Conservation (phyloP, 2,329 filamentous ascomycete species). For the Xylaria arbuscula region DNA sequence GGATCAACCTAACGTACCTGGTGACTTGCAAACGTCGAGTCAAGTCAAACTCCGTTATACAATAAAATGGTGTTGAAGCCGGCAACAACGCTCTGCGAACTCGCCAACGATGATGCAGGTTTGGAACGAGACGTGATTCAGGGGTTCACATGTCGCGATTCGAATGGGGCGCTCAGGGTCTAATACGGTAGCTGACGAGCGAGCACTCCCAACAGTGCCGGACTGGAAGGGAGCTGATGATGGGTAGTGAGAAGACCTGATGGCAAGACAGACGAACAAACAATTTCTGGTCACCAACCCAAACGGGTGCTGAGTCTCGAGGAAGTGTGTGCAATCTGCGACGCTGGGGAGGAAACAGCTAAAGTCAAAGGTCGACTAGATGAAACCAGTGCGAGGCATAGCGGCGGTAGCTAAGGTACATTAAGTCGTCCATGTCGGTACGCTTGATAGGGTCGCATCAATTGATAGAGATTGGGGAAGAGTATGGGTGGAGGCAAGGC, state of each 20-base stretch:
- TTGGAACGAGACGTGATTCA: constrained; percentile 24
- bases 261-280: not conserved
- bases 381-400: constrained; percentile 20
- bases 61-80: not conserved
- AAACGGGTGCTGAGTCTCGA: not conserved
- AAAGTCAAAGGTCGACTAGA: constrained; percentile 11
- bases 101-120: constrained; percentile 22
- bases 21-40: not conserved
- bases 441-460: constrained; percentile 10
- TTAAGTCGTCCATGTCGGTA: not conserved
- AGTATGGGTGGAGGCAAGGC: not conserved
- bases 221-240: constrained; percentile 4
- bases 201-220: constrained; percentile 8
- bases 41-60: not conserved
- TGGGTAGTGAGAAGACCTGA: not conserved
- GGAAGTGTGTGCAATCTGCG: constrained; percentile 9
- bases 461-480: constrained; percentile 18
- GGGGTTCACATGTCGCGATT: constrained; percentile 34
- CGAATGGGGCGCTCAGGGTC: constrained; percentile 8
- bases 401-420: constrained; percentile 5
- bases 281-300: constrained; percentile 1
- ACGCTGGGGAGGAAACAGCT: constrained; percentile 15
- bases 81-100: constrained; percentile 17
- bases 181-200: constrained; percentile 7
- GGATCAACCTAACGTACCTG: constrained; percentile 25